Conservation (phyloP, 192 early-diverging fungal genomes). For the Funneliformis mosseae region DNA sequence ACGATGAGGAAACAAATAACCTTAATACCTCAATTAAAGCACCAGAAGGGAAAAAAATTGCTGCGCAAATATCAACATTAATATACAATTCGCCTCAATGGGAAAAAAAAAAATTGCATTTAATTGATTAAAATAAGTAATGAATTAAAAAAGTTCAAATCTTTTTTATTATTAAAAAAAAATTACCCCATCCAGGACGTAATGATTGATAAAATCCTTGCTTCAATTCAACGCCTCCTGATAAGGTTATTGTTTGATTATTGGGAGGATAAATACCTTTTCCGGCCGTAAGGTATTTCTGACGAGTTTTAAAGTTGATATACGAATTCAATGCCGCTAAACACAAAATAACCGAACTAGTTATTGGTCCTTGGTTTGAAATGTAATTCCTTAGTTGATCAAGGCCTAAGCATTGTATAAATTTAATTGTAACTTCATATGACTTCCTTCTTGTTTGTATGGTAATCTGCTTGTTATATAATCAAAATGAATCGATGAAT, state of each 20-base stretch:
- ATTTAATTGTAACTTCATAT: neutral
- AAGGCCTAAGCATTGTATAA: neutral
- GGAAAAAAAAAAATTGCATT: too few relatives aligned
- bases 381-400: neutral
- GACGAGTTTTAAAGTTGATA: conserved; percentile 8
- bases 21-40: neutral
- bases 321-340: neutral
- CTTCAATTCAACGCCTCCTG: conserved; percentile 9
- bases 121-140: neutral
- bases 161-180: neutral
- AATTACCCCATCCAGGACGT: conserved; percentile 1
- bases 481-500: neutral
- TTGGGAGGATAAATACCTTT: conserved; percentile 3
- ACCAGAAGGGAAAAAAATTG: neutral
- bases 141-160: too few relatives aligned
- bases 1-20: neutral
- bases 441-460: neutral
- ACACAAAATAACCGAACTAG: neutral
- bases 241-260: neutral
- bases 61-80: conserved; percentile 20
- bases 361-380: neutral
- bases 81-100: neutral
- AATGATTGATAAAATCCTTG: conserved; percentile 26
- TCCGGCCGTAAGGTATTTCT: neutral
- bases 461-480: neutral